Conservation (phyloP, 192 early-diverging fungal species). For the Umbelopsis vinacea region DNA sequence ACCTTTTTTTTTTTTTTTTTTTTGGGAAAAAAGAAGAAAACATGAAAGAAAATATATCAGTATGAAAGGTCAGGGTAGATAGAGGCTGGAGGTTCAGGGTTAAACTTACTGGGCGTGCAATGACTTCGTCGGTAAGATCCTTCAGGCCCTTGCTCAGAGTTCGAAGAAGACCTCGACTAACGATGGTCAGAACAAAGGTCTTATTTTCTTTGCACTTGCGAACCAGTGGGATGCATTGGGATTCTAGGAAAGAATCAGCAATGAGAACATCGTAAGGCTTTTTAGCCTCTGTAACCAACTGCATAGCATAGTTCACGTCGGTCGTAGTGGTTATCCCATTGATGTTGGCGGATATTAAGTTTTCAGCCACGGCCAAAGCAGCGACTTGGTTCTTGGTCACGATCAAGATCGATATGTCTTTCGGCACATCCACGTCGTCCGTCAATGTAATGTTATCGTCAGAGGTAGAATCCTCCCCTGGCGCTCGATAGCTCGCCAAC, state of each 20-base stretch:
- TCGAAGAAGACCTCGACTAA: neutral
- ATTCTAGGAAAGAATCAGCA: neutral
- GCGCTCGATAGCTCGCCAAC: neutral
- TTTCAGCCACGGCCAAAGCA: neutral
- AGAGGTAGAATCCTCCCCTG: neutral
- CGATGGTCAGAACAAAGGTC: neutral
- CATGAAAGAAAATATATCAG: no score
- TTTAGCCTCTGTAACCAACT: neutral
- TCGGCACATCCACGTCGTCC: neutral
- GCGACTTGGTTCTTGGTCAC: neutral
- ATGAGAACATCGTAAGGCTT: neutral
- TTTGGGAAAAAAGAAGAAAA: no score
- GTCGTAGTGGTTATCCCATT: neutral
- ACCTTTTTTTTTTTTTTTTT: no score
- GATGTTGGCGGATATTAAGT: neutral
- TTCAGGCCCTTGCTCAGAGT: neutral
- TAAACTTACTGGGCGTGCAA: constrained; percentile 9
- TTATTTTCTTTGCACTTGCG: neutral
- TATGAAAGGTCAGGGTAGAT: no score
- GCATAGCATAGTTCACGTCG: neutral
- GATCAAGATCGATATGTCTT: neutral
- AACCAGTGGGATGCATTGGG: neutral
- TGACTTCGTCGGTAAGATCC: neutral
- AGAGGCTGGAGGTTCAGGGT: no score
- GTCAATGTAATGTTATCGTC: neutral